Conservation (phyloP, 805 yeast genomes). For the Phaffomyces thermotolerans region DNA sequence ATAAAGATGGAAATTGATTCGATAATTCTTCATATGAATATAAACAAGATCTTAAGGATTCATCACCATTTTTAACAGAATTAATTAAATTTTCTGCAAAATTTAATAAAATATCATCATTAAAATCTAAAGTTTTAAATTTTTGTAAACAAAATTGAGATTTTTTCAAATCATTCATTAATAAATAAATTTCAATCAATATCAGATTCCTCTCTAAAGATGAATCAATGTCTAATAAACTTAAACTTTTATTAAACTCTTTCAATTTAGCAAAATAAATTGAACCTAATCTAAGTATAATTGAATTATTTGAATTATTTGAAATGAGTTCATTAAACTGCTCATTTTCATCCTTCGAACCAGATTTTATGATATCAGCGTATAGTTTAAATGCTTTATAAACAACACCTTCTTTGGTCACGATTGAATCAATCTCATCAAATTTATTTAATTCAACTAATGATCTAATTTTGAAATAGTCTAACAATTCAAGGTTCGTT, state of each 20-base stretch:
- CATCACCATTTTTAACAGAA: slow-evolving; percentile 35
- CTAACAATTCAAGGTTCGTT: slow-evolving; percentile 22
- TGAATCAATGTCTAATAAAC: slow-evolving; percentile 31
- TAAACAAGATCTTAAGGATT: slow-evolving; percentile 35
- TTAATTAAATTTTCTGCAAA: slow-evolving; percentile 71
- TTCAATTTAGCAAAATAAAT: slow-evolving; percentile 34
- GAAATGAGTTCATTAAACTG: slow-evolving; percentile 17
- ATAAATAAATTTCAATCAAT: slow-evolving; percentile 33
- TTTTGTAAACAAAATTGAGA: slow-evolving; percentile 38
- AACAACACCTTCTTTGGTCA: background rate
- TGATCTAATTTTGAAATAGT: slow-evolving; percentile 30
- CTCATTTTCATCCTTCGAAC: too few species aligned
- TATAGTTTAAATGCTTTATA: slow-evolving; percentile 24
- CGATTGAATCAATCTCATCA: background rate
- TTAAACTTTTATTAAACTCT: slow-evolving; percentile 36
- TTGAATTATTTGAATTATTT: slow-evolving; percentile 12
- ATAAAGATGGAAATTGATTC: slow-evolving; percentile 42
- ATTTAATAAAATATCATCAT: slow-evolving; percentile 72
- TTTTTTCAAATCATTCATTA: slow-evolving; percentile 27
- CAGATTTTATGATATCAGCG: slow-evolving; percentile 14
- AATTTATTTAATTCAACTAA: slow-evolving; percentile 21
- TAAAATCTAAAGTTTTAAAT: slow-evolving; percentile 37
- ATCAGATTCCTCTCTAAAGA: slow-evolving; percentile 35
- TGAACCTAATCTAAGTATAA: slow-evolving; percentile 31
- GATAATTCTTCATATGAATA: slow-evolving; percentile 80